phyloP scores from a whole-genome alignment of 352 stramenopile species.

The Thalassiosira oceanica region DNA sequence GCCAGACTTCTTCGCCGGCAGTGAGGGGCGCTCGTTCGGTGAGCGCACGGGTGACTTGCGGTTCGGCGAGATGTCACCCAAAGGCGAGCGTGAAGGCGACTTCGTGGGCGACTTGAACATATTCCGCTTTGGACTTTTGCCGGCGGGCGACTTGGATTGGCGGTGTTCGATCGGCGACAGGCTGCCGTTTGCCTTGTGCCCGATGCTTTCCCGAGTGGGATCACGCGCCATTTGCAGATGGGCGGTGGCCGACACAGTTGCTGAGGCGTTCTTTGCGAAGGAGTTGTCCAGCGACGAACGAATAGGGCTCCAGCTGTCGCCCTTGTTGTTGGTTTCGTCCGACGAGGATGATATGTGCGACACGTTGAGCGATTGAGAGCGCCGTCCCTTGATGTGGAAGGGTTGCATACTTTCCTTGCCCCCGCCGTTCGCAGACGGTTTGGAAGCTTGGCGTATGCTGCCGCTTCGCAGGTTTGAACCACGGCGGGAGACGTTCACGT shows the following conservation, averaged over 20 bases:
- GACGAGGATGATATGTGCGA: conserved; percentile 50
- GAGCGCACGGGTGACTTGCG: conserved; percentile 1
- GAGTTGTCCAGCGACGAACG: conserved; percentile 43
- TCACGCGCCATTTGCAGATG: not conserved
- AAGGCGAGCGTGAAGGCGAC: conserved; percentile 22
- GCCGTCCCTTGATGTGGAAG: not conserved
- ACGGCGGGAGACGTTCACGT: conserved; percentile 13
- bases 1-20: conserved; percentile 4
- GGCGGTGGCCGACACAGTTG: not conserved
- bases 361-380: conserved; percentile 27
- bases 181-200: conserved; percentile 11
- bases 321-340: conserved; percentile 4
- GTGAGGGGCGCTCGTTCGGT: conserved; percentile 6
- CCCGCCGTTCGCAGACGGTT: not conserved
- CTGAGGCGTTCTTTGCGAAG: conserved; percentile 2
- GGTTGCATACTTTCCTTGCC: not conserved
- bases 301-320: conserved; percentile 47
- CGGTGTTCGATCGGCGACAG: conserved; percentile 19
- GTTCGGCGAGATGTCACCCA: conserved; percentile 36
- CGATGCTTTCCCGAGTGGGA: too few species aligned
- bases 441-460: not conserved
- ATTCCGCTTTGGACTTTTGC: conserved; percentile 16
- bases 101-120: conserved; percentile 2
- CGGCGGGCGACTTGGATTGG: not conserved
- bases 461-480: not conserved